Percentiles rank a stretch among this genome's conserved stretches.
phyloP scores from a whole-genome alignment of 345 rosid genomes.

The Linum trigynum region DNA sequence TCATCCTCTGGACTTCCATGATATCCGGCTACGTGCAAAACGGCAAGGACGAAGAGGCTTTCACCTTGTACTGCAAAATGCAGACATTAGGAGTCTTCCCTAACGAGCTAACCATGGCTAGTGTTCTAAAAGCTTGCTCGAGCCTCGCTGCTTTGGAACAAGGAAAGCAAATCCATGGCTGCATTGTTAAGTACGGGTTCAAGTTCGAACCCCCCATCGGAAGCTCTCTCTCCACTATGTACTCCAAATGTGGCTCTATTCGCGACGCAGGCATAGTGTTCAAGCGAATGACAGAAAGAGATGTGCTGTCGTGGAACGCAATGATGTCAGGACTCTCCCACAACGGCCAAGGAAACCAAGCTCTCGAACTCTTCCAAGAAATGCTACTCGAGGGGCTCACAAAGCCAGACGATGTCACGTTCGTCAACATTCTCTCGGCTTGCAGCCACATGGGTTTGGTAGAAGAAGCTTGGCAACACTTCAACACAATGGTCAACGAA shows the following conservation, averaged over 20 bases:
- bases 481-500: slow-evolving; percentile 20
- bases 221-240: slow-evolving; percentile 25
- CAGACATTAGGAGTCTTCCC: slow-evolving; percentile 18
- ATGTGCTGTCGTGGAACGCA: slow-evolving; percentile 24
- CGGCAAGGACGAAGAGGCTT: slow-evolving; percentile 21
- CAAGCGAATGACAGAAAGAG: slow-evolving; percentile 17
- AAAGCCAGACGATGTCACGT: slow-evolving; percentile 23
- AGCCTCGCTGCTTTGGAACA: slow-evolving; percentile 21
- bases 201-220: slow-evolving; percentile 11
- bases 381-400: slow-evolving; percentile 18
- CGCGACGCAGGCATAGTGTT: slow-evolving; percentile 16
- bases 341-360: slow-evolving; percentile 21
- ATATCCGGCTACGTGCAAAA: slow-evolving; percentile 25
- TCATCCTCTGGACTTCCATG: slow-evolving; percentile 26
- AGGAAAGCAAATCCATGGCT: slow-evolving; percentile 23
- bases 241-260: slow-evolving; percentile 23
- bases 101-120: slow-evolving; percentile 25
- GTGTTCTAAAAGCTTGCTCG: slow-evolving; percentile 25
- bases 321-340: slow-evolving; percentile 28
- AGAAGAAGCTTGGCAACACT: slow-evolving; percentile 15
- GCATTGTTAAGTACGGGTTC: slow-evolving; percentile 19
- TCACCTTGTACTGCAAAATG: slow-evolving; percentile 19
- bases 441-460: slow-evolving; percentile 29
- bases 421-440: slow-evolving; percentile 24
- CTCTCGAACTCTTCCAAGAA: slow-evolving; percentile 22